phyloP scores from a whole-genome alignment of 1,284 basidiomycete genomes.

The Moniliophthora roreri region DNA sequence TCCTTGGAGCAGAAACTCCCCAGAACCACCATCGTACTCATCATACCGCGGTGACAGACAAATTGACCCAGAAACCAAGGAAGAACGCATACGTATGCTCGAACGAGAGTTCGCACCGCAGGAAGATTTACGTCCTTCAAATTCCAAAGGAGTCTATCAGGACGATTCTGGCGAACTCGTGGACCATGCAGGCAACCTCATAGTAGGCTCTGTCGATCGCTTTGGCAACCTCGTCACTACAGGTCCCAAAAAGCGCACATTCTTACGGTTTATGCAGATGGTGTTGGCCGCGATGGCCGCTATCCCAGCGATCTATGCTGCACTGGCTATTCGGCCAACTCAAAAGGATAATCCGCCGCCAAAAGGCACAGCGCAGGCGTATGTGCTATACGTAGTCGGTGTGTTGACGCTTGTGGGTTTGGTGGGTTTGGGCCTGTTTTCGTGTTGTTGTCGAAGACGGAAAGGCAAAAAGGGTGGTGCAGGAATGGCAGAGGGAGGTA shows the following conservation, averaged over 20 bases:
- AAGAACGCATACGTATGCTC: constrained; percentile 68
- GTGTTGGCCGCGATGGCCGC: constrained; percentile 50
- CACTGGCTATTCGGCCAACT: constrained; percentile 36
- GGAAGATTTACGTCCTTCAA: constrained; percentile 19
- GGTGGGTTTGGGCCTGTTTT: constrained; percentile 58
- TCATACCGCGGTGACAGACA: constrained; percentile 27
- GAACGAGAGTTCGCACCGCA: constrained; percentile 59
- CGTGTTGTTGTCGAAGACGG: constrained; percentile 46
- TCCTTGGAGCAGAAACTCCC: constrained; percentile 48
- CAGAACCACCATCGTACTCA: constrained; percentile 20
- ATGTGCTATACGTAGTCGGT: constrained; percentile 57
- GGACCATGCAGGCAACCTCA: constrained; percentile 44
- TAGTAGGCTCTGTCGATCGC: constrained; percentile 57
- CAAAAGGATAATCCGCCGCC: constrained; percentile 49
- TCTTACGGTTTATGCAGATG: constrained; percentile 48
- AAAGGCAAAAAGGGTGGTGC: constrained; percentile 20
- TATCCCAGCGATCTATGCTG: constrained; percentile 60
- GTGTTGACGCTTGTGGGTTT: constrained; percentile 50
- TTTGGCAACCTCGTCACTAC: constrained; percentile 59
- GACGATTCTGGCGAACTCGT: constrained; percentile 28
- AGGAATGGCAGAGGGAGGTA: constrained; percentile 20
- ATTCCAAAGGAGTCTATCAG: constrained; percentile 21
- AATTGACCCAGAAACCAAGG: constrained; percentile 52
- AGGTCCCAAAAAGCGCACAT: constrained; percentile 58
- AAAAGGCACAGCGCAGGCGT: constrained; percentile 51